Percentiles rank a stretch among this genome's conserved stretches.
Evolutionary conservation across 1,139 yeast genomes (phyloP).

Genomic region (Kazachstania sp.): DNA sequence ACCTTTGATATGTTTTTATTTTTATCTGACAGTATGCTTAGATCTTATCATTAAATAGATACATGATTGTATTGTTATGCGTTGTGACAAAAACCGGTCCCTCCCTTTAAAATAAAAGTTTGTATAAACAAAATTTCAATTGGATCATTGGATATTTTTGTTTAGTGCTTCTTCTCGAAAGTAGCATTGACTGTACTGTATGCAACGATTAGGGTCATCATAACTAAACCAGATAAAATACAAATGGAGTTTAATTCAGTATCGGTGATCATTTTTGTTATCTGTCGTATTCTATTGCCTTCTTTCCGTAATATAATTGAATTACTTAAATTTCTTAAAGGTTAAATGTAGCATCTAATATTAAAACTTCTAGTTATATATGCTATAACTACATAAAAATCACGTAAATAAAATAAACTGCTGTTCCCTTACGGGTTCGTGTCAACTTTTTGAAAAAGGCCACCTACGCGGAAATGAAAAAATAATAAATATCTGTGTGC

Average conservation of each 20-base stretch:
- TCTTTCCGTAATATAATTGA: too few species aligned
- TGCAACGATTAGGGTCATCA: constrained; percentile 61
- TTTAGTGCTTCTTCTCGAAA: constrained; percentile 6
- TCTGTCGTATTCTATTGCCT: neutral
- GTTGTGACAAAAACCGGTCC: neutral
- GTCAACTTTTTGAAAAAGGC: neutral
- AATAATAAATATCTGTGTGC: neutral
- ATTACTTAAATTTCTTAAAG: too few species aligned
- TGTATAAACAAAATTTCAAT: neutral
- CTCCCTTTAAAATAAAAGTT: neutral
- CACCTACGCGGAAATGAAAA: neutral
- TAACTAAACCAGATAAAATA: constrained; percentile 63
- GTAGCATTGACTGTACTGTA: constrained; percentile 48
- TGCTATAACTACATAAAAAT: too few species aligned
- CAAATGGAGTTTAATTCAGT: constrained; percentile 67
- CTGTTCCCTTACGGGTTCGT: neutral
- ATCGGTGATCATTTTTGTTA: constrained; percentile 62
- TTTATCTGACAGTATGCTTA: too few species aligned
- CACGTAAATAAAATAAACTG: neutral
- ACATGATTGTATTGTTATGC: neutral
- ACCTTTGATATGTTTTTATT: neutral
- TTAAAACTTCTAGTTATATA: too few species aligned
- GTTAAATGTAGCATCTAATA: too few species aligned
- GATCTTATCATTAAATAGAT: neutral
- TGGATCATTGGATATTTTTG: neutral